phyloP scores from a whole-genome alignment of 2,329 filamentous ascomycete species.

The Xylariales sp. region DNA sequence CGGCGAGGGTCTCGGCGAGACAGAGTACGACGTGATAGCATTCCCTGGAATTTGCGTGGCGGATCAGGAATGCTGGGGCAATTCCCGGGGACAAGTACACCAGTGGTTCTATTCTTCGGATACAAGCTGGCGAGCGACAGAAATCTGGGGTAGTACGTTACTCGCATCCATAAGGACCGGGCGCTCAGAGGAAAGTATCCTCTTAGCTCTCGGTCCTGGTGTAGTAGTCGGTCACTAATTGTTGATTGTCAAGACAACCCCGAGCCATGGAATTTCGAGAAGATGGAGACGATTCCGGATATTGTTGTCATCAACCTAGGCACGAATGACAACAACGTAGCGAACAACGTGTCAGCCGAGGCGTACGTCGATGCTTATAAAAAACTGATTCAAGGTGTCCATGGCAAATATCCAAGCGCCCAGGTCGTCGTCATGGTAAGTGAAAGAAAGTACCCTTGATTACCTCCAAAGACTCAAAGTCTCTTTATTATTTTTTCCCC shows the following conservation, averaged over 20 bases:
- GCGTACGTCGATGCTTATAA: conserved; percentile 57
- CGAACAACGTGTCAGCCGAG: conserved; percentile 55
- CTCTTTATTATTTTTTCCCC: not conserved
- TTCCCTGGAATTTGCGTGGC: conserved; percentile 69
- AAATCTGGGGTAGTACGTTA: conserved; percentile 57
- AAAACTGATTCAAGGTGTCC: conserved; percentile 59
- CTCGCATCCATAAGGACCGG: not conserved
- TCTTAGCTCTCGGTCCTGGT: not conserved
- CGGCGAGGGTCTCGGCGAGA: conserved; percentile 66
- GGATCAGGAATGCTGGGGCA: conserved; percentile 67
- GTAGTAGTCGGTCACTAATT: conserved; percentile 21
- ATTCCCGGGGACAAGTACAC: conserved; percentile 60
- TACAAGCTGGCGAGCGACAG: conserved; percentile 58
- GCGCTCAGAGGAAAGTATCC: not conserved
- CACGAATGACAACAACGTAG: conserved; percentile 59
- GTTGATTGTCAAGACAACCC: conserved; percentile 51
- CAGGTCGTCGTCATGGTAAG: conserved; percentile 59
- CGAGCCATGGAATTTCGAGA: conserved; percentile 59
- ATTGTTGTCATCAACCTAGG: conserved; percentile 61
- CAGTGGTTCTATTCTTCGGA: conserved; percentile 70
- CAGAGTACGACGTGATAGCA: conserved; percentile 68
- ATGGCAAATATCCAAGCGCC: conserved; percentile 59
- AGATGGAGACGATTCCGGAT: conserved; percentile 55
- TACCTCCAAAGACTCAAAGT: not conserved
- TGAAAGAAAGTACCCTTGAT: not conserved